These are phyloP conservation scores for Sarocladium brachiariae DNA, from an alignment of 2,329 filamentous ascomycete genomes.

Conservation along the genomic window DNA sequence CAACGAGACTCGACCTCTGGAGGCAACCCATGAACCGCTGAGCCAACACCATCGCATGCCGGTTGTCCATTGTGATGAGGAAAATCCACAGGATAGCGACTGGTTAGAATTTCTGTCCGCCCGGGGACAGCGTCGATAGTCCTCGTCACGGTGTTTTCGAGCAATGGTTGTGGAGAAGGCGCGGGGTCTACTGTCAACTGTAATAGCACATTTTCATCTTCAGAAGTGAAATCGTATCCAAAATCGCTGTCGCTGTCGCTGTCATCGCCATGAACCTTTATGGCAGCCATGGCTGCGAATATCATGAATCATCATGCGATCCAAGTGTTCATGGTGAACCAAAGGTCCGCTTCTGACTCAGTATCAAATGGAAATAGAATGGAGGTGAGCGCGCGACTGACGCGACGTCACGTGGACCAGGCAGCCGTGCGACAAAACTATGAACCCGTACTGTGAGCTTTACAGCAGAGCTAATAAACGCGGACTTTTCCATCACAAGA, in stretches of 20 bases:
- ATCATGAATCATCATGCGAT: constrained; percentile 9
- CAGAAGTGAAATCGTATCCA: constrained; percentile 38
- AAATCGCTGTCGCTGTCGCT: constrained; percentile 38
- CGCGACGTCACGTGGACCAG: constrained; percentile 4
- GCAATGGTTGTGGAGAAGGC: constrained; percentile 12
- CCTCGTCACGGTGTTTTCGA: constrained; percentile 1
- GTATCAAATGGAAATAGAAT: not conserved
- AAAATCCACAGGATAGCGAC: not conserved
- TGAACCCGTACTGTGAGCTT: too few relatives aligned
- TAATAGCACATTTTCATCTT: constrained; percentile 37
- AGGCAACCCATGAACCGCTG: not conserved
- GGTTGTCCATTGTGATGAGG: not conserved
- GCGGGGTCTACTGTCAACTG: constrained; percentile 22
- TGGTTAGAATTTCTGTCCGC: constrained; percentile 11
- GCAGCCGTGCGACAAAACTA: not conserved
- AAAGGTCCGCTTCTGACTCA: not conserved
- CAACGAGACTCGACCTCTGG: constrained; percentile 6
- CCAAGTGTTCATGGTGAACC: not conserved
- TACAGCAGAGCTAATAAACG: too few relatives aligned
- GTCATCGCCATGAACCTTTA: constrained; percentile 14
- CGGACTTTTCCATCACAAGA: too few relatives aligned
- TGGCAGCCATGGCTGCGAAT: constrained; percentile 9
- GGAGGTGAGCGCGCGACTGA: not conserved
- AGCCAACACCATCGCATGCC: too few relatives aligned
- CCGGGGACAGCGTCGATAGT: constrained; percentile 19